Evolutionary conservation across 176 grass and related monocot genomes (phyloP), one percentile per base, ranked within the genome.

Genomic region (Eleusine indica): DNA sequence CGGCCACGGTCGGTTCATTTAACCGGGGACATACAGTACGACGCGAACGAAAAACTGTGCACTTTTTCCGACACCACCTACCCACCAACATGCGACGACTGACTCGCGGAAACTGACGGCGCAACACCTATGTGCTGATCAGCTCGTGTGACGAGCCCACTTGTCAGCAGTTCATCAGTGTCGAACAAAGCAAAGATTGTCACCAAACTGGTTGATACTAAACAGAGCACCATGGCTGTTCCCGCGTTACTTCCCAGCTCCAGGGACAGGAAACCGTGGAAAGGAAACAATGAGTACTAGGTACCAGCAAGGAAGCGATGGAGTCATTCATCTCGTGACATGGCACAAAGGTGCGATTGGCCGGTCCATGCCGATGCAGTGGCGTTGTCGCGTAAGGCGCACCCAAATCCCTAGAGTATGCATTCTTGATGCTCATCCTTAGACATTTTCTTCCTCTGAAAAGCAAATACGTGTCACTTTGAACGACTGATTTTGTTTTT

Each of bases 311-410:
- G 8, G 22, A 44, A 18, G 15, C 43, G 17, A 12, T 13, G 42
- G 19, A 7, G 63, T 53, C 0, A 2, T 13, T 4, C 7, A 6
- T 51, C 8, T 39, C 71, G 25, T 76, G 12, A n/a, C 10, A 38
- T 16, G 19, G 56, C n/a, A 21, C 57, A 21, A 21, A 64, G 53
- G 62, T 29, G 37, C 7, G 37, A 57, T 2, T 7, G 13, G 32
- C 4, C 11, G 66, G 11, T 18, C 66, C 0, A 11, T 25, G 69
- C 16, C 4, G 77, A 37, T 67, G 60, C 58, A 3, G 22, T 22
- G 69, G 69, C 0, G 9, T 14, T 80, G 76, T 80, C 84, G 22
- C 68, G 76, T 80, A 42, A 43, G 3, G 9, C 42, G 16, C 69
- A 86, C 46, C n/a, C 60, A 37, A 67, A 19, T 39, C 67, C 21